phyloP scores from a whole-genome alignment of 257 asterid genomes.

The Euphrasia confusa region DNA sequence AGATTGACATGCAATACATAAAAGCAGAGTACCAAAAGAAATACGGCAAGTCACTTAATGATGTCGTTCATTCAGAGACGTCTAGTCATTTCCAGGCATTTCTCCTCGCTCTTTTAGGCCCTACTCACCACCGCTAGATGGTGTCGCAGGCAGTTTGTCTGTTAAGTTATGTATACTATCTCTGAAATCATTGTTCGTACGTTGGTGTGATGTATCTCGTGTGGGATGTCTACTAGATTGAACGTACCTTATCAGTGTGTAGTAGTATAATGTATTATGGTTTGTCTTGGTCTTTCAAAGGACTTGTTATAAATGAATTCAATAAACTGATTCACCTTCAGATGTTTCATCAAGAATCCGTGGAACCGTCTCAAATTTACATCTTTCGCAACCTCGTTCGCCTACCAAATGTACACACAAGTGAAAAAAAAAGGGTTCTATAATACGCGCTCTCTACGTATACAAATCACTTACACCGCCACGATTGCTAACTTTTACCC shows the following conservation, averaged over 20 bases:
- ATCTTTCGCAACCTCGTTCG: background rate
- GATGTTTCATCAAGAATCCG: background rate
- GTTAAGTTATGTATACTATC: too few species aligned
- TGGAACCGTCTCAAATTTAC: background rate
- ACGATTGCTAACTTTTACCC: too few species aligned
- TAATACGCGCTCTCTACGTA: background rate
- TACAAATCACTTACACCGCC: background rate
- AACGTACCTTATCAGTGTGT: too few species aligned
- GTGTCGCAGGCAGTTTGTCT: too few species aligned
- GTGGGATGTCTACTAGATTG: too few species aligned
- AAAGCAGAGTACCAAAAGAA: slow-evolving; percentile 79
- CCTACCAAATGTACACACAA: background rate
- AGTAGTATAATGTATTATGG: too few species aligned
- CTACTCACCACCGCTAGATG: slow-evolving; percentile 26
- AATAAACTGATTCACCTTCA: background rate
- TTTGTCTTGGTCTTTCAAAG: too few species aligned
- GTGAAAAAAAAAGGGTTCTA: background rate
- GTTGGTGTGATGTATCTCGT: too few species aligned
- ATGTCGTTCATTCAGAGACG: slow-evolving; percentile 66
- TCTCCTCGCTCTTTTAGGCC: slow-evolving; percentile 68
- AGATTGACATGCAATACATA: slow-evolving; percentile 81
- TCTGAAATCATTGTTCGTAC: too few species aligned
- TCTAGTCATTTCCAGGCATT: slow-evolving; percentile 64
- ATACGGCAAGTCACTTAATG: slow-evolving; percentile 57
- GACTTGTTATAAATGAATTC: background rate